Percentiles rank a stretch among this genome's conserved stretches.
These are phyloP conservation scores for Apiotrichum domesticum DNA, from an alignment of 1,284 basidiomycete genomes.

Conservation along the genomic window DNA sequence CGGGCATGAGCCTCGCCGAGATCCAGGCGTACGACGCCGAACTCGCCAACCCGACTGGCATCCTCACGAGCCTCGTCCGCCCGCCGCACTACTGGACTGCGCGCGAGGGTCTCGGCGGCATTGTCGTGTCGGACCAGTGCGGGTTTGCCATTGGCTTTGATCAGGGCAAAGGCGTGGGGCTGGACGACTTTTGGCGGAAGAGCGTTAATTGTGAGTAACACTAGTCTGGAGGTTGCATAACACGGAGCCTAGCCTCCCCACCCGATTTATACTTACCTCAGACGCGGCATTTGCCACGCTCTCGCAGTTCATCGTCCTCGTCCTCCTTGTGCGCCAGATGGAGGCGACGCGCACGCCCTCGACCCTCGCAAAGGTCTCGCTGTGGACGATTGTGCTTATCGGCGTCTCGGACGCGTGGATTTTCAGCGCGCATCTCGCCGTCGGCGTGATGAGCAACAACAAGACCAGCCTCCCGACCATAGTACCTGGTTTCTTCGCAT, in stretches of 20 bases:
- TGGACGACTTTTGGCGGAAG: constrained; percentile 64
- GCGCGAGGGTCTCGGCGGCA: constrained; percentile 51
- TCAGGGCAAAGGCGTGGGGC: constrained; percentile 60
- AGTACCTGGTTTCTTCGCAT: constrained; percentile 67
- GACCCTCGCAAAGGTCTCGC: constrained; percentile 66
- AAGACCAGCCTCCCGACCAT: constrained; percentile 68
- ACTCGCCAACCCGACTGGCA: constrained; percentile 37
- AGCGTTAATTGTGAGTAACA: constrained; percentile 65
- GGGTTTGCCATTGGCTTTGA: constrained; percentile 64
- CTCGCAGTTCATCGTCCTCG: constrained; percentile 62
- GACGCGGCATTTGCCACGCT: constrained; percentile 60
- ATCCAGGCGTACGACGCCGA: constrained; percentile 37
- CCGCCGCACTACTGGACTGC: constrained; percentile 37
- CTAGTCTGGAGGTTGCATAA: too few species aligned
- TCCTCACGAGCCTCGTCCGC: constrained; percentile 25
- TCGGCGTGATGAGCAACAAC: constrained; percentile 73
- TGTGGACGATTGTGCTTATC: constrained; percentile 73
- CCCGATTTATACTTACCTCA: constrained; percentile 2
- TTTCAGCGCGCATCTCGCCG: constrained; percentile 76
- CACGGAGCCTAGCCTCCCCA: too few species aligned
- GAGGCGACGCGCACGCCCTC: constrained; percentile 69
- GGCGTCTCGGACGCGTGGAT: constrained; percentile 70
- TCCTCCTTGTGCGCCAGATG: constrained; percentile 66
- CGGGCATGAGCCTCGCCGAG: constrained; percentile 17
- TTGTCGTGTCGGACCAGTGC: constrained; percentile 70